Evolutionary conservation across 306 rosid genomes (phyloP).

Genomic region (Crataegus laevigata): DNA sequence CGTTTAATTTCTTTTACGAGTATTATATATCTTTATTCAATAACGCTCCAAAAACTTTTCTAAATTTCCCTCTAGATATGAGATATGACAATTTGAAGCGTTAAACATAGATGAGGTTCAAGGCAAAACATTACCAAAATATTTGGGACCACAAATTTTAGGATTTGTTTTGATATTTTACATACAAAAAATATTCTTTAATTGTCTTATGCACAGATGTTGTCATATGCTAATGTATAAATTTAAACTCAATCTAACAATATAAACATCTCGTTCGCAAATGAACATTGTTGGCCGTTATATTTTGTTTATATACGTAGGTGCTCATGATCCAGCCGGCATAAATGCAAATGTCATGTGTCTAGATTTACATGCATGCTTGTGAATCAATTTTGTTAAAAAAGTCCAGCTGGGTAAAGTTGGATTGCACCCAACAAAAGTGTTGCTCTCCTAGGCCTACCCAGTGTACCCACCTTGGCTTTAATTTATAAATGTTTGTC

Average conservation of each 20-base stretch:
- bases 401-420: background rate
- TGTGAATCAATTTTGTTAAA: background rate
- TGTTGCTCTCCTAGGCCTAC: background rate
- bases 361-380: background rate
- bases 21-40: background rate
- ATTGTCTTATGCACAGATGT: too few species aligned
- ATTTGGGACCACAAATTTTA: background rate
- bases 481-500: background rate
- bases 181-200: background rate
- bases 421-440: background rate
- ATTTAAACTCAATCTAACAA: too few species aligned
- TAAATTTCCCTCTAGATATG: background rate
- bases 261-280: background rate
- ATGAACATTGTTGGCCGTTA: background rate
- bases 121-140: background rate
- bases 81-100: background rate
- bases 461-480: background rate
- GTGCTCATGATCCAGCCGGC: too few species aligned
- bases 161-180: background rate
- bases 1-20: background rate
- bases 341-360: background rate
- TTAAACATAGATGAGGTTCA: background rate
- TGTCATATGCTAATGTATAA: too few species aligned
- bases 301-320: background rate
- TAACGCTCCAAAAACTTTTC: background rate